A percentile compares a stretch with the other conserved stretches of the same genome.
These are phyloP conservation scores for Codiaeum variegatum DNA, from an alignment of 441 rosid genomes.

Conservation along the genomic window DNA sequence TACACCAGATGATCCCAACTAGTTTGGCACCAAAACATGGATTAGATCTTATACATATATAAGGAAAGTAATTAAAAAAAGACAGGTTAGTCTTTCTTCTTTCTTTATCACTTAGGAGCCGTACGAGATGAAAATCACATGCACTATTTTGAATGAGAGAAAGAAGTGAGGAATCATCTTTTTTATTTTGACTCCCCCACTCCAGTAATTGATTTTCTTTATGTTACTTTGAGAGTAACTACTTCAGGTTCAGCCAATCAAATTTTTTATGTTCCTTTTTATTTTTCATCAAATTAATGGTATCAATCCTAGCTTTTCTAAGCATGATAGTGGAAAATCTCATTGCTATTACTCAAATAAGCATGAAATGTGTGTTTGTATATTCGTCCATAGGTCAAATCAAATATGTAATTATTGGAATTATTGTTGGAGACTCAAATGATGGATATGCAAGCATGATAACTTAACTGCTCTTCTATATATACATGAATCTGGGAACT, in stretches of 20 bases:
- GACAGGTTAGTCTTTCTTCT: too few species aligned
- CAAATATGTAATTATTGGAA: conserved; percentile 1
- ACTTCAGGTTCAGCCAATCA: neutral
- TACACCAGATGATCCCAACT: too few species aligned
- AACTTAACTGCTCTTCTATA: neutral
- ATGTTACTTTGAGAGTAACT: neutral
- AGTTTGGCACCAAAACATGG: too few species aligned
- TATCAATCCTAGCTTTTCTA: neutral
- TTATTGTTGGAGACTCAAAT: neutral
- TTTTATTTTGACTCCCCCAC: neutral
- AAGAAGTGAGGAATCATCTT: neutral
- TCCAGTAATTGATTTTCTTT: neutral
- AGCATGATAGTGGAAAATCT: neutral
- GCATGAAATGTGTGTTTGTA: neutral
- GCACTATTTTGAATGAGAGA: neutral
- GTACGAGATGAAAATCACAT: neutral
- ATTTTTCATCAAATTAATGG: neutral
- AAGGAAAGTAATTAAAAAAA: too few species aligned
- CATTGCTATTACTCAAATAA: too few species aligned
- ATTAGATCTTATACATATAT: too few species aligned
- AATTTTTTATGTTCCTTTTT: neutral
- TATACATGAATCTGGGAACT: neutral
- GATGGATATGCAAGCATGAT: neutral
- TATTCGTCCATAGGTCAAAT: neutral
- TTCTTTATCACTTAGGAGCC: too few species aligned